Conservation (phyloP, 441 rosid species). For the Hypseocharis bilobata region DNA sequence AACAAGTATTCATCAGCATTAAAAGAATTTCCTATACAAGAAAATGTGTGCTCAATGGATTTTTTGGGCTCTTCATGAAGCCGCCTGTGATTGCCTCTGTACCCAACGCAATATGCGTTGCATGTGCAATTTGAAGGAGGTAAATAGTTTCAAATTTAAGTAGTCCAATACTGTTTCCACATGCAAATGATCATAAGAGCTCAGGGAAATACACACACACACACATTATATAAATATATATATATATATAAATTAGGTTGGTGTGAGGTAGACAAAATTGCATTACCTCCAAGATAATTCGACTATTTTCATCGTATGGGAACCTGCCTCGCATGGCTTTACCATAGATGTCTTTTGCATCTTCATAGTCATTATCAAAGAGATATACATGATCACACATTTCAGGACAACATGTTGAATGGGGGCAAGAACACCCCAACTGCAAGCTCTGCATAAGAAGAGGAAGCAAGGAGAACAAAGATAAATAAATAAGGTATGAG, state of each 20-base stretch:
- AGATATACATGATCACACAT: constrained; percentile 88
- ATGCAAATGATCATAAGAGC: neutral
- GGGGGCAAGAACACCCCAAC: constrained; percentile 64
- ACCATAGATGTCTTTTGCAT: constrained; percentile 77
- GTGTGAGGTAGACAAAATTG: constrained; percentile 6
- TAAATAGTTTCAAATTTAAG: neutral
- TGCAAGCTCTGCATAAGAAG: constrained; percentile 49
- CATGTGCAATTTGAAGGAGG: neutral
- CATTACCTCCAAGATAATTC: constrained; percentile 74
- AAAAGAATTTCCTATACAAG: neutral
- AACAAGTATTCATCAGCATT: constrained; percentile 1
- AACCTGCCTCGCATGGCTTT: constrained; percentile 67
- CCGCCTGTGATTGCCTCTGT: neutral
- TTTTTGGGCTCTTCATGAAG: neutral
- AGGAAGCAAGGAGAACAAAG: constrained; percentile 2
- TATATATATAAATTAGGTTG: neutral
- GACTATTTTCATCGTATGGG: constrained; percentile 73
- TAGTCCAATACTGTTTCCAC: neutral
- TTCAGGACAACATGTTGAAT: constrained; percentile 53
- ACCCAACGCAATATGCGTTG: neutral
- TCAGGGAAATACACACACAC: no score
- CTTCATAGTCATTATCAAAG: constrained; percentile 79
- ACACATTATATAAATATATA: no score
- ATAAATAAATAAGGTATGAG: neutral
- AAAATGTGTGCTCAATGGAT: neutral